Base-by-base conservation (phyloP, 352 stramenopile species). In the Globisporangium lucens region DNA sequence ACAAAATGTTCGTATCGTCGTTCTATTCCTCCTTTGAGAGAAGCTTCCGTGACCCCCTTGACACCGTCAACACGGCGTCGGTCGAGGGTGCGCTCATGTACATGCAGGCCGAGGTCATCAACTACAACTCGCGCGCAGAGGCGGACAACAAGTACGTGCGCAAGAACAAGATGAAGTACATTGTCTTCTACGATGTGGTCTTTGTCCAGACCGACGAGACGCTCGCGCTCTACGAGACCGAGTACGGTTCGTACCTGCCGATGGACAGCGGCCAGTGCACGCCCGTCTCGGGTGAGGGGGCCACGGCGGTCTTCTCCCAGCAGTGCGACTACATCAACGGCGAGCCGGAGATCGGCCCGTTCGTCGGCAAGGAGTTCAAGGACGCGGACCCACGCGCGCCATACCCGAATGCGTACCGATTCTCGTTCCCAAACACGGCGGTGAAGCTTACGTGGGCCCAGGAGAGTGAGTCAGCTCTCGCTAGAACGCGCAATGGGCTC, bases 181-280 rank as follows among this genome's bases (percentile, higher is more conserved):
- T 96, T 35, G 85, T 95, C 10, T 90, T 96, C 70, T 95, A 94
- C 72, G 86, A 92, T 46, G 80, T 86, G 35, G 76, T 82, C 8
- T 79, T 95, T 35, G 77, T 75, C 27, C 83, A 94, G 68, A 84
- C 89, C 15, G 94, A 91, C 72, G 81, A 89, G 66, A 84, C 84
- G 60, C 63, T 95, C 9, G 86, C 87, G 35, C 65, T 83, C 59
- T 95, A 87, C 72, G 49, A 83, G 53, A 70, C 82, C 30, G 85
- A 93, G 70, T 91, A 93, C 72, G 82, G 85, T 13, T 75, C 68
- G 27, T 87, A 83, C 75, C 47, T 95, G 2, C 67, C 85, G 7
- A 89, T 95, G 75, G 82, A 92, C 68, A 71, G 71, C 29, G 84
- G 84, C 9, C 75, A 75, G 17, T 94, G 84, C 53, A 88, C 84